Conservation (phyloP, 306 rosid genomes). For the Cucumis hystrix region DNA sequence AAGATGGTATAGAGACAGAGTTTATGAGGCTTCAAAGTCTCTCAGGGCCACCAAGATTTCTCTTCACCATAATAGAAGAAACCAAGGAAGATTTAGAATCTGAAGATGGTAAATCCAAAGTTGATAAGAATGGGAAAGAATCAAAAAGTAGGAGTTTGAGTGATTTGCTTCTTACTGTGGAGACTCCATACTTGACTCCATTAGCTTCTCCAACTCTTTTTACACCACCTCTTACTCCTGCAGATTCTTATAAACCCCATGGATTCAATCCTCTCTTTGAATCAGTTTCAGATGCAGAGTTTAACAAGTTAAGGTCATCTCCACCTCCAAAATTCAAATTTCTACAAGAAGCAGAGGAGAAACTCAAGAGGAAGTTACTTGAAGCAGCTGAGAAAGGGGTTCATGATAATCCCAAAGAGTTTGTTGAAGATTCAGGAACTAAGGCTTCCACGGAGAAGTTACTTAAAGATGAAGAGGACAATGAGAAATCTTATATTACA, state of each 20-base stretch:
- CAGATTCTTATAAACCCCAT: conserved; percentile 25
- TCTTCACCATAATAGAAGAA: conserved; percentile 91
- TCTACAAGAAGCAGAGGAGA: conserved; percentile 88
- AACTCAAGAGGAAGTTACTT: conserved; percentile 44
- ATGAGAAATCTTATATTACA: conserved; percentile 32
- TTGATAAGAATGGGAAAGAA: conserved; percentile 22
- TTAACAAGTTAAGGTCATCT: conserved; percentile 68
- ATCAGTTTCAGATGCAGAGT: conserved; percentile 72
- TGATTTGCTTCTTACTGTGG: conserved; percentile 60
- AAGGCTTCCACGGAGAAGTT: conserved; percentile 10
- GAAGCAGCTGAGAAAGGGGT: conserved; percentile 26
- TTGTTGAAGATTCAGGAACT: not conserved
- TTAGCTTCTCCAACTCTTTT: conserved; percentile 61
- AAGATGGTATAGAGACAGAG: conserved; percentile 50
- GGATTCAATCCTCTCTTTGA: conserved; percentile 75
- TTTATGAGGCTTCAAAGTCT: conserved; percentile 50
- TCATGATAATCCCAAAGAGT: not conserved
- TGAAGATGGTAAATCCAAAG: conserved; percentile 40
- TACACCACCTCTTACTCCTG: conserved; percentile 71
- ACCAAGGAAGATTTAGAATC: conserved; percentile 90
- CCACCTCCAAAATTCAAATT: conserved; percentile 96
- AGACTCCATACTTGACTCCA: conserved; percentile 87
- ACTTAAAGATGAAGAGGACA: conserved; percentile 36
- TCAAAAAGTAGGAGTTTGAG: conserved; percentile 58
- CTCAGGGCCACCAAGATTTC: conserved; percentile 64